phyloP scores from a whole-genome alignment of 345 rosid species.

The Eucalyptus dawsonii region DNA sequence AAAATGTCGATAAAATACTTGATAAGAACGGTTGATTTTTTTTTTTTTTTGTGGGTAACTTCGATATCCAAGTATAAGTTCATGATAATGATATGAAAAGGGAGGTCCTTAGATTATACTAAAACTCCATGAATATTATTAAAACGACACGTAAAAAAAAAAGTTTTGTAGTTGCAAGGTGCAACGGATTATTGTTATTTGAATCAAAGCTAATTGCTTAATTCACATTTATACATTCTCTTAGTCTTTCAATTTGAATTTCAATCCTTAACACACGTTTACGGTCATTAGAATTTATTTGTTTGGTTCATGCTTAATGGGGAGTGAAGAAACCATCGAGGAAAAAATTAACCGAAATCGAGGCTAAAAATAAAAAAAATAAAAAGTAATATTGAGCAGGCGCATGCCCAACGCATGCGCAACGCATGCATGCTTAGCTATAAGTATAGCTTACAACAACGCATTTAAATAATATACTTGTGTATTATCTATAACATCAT shows the following conservation, averaged over 20 bases:
- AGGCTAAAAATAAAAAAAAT: not conserved
- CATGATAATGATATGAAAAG: not conserved
- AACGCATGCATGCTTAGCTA: not conserved
- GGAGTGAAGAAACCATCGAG: not conserved
- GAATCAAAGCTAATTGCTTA: not conserved
- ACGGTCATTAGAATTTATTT: not conserved
- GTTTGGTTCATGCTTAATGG: not conserved
- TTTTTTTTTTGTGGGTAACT: not conserved
- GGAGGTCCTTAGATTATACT: not conserved
- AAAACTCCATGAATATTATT: not conserved
- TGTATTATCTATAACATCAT: not conserved
- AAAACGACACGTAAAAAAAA: not conserved
- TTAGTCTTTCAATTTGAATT: not conserved
- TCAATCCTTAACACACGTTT: not conserved
- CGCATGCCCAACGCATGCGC: not conserved
- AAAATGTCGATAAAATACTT: not conserved
- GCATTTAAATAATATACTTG: not conserved
- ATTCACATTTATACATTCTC: not conserved
- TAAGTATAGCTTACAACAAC: not conserved
- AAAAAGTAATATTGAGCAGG: not conserved
- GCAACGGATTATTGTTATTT: not conserved
- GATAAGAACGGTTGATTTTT: not conserved
- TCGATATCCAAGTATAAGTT: not conserved
- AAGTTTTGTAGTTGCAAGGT: not conserved
- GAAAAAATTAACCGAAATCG: not conserved